Evolutionary conservation across 805 yeast genomes (phyloP), one percentile per base, ranked within the genome.

Genomic region (Ogataea saltuana): DNA sequence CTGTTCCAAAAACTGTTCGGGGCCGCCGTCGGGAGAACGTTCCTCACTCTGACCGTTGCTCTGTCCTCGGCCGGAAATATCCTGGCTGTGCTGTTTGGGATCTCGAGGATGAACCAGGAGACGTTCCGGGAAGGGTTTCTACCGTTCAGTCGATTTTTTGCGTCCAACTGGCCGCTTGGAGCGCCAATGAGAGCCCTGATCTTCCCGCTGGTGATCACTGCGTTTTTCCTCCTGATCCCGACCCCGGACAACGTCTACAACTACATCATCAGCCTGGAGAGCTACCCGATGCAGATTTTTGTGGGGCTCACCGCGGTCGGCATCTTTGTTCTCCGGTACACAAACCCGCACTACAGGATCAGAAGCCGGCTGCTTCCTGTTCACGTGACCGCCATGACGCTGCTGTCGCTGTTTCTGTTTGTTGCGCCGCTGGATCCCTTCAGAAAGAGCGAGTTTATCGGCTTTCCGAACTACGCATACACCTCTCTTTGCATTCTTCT

Each of bases 1-100:
- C 59, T 77, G 4, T 78, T 76, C 51, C 76, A 74, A 48, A 75
- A 68, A 44, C 63, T 78, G 0, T 75, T 73, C 51, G 83, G 83
- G 0, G 51, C 63, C 44, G 60, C 61, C 15, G 46, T 77, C n/a
- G 83, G 83, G 1, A 60, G 70, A 34, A 69, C 66, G 41, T 56
- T 78, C 26, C 63, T 78, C 29, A 74, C 81, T 0, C 54, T 75
- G 31, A 64, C 78, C 1, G 69, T 77, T 11, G 81, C 82, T 1
- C 47, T 75, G 16, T 75, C 78, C 38, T 73, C 81, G 4, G 83
- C 75, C 3, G 81, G 83, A 2, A 78, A 78, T 49, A 71, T 77
- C 4, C 70, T 77, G 47, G 79, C 76, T 15, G 83, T 78, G 6
- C 51, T 76, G 30, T 78, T 75, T 53, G 72, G 77, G 13, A 68